Conservation (phyloP, 345 rosid genomes). For the Aquilaria malaccensis region DNA sequence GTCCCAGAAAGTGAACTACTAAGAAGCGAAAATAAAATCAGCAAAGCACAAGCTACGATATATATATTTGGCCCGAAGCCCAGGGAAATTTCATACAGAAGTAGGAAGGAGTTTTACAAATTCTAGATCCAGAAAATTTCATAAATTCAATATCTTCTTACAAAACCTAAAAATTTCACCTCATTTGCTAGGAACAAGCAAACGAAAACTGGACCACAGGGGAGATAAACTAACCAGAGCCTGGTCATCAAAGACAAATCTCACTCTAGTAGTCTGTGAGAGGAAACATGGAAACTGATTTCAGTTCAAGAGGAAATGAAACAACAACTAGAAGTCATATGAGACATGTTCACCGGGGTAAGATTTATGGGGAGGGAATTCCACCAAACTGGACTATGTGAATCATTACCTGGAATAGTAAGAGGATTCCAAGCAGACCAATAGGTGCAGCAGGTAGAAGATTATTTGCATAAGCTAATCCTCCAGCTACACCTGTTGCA, state of each 20-base stretch:
- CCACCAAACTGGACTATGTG: background rate
- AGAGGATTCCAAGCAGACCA: slow-evolving; percentile 66
- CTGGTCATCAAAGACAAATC: slow-evolving; percentile 61
- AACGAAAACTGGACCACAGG: no score
- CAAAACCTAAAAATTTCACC: no score
- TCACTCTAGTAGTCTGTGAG: slow-evolving; percentile 62
- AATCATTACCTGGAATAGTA: slow-evolving; percentile 50
- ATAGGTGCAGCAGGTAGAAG: slow-evolving; percentile 58
- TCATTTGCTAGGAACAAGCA: no score
- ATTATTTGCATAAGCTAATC: slow-evolving; percentile 52
- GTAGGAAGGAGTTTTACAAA: no score
- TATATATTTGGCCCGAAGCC: no score
- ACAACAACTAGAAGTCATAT: background rate
- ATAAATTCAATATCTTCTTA: no score
- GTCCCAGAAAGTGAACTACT: no score
- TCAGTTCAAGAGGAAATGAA: background rate
- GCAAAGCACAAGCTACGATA: no score
- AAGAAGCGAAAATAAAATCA: no score
- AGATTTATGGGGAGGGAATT: background rate
- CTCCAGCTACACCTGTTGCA: slow-evolving; percentile 55
- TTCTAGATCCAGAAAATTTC: no score
- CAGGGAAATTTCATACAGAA: no score
- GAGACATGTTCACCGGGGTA: background rate
- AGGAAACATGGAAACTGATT: slow-evolving; percentile 18
- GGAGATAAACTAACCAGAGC: slow-evolving; percentile 47